Evolutionary conservation across 2,329 filamentous ascomycete genomes (phyloP), one percentile per base, ranked within the genome.

Genomic region (Monosporascus sp.): DNA sequence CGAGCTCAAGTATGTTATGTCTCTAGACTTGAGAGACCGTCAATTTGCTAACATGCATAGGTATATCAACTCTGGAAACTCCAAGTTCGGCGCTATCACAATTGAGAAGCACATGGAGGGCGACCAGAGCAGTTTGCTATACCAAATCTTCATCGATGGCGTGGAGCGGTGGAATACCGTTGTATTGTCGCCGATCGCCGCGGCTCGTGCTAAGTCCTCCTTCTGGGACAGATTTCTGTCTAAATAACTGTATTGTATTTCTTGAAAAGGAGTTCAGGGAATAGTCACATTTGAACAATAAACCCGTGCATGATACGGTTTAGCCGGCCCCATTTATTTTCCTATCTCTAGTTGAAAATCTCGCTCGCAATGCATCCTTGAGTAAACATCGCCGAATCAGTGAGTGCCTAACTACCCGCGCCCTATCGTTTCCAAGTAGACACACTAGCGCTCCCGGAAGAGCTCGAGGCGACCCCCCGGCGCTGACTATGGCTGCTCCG

Each of bases 61-160:
- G 62, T 91, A 94, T 62, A 81, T 93, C 46, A 89, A 93, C 2
- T 82, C 87, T 54, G 93, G 93, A 1, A 92, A 91, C 65, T 91
- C 86, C 57, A 97, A 97, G 69, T 93, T 96, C 70, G 91, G 91
- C 1, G 83, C 86, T 0, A 78, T 96, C 27, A 89, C 90, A 22
- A 91, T 99, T 57, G 84, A 86, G 55, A 84, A 84, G 52, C 79
- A 82, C 5, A 76, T 80, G 2, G 78, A 80, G 9, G 80, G 80
- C 41, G 81, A 84, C 56, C 84, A 86, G 68, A 92, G 88, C 65
- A 80, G 86, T 41, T 74, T 99, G 37, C 86, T 85, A 47, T 97
- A 96, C 66, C 81, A 84, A 4, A 74, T 97, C 2, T 97, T 88
- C 66, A 79, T 97, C 19, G 88, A 96, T 68, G 93, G 91, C 2